Base-by-base conservation (phyloP, 164 flowering plant species). In the Echeveria elegans region DNA sequence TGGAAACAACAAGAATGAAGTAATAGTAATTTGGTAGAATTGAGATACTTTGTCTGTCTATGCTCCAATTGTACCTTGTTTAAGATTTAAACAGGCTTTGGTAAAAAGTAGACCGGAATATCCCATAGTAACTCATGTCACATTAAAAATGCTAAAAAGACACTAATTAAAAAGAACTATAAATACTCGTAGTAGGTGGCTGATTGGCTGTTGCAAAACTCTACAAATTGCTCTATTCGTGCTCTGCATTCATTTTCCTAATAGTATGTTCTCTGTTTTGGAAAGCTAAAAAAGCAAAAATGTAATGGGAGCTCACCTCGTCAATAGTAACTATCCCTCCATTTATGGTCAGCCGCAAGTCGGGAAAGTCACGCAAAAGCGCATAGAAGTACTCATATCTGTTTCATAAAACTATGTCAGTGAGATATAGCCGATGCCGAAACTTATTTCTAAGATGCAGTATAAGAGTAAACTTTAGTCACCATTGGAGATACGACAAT, bases 341-440 rank as follows among this genome's bases (percentile, higher is more conserved):
- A 86, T 95, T 95, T 60, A 92, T 81, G 48, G 99, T 95, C 74
- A 95, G 88, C 65, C 62, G 83, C 52, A 95, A 73, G 71, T 89
- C 90, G 34, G 99, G 99, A 77, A 95, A 95, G 77, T 95, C 99
- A 72, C 99, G 96, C 77, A 95, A 68, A 43, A 95, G 90, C 19
- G 78, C 97, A 79, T 72, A 92, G 73, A 73, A 88, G 77, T 80
- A 95, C 77, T 89, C 99, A 71, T 92, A 95, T 77, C 99, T 95
- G 84, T 75, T 79, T 38, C 29, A 40, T 32, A 7, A 14, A 31
- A 63, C 26, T 32, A 23, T 30, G 7, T 34, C 65, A 31, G 21
- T 63, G 41, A 34, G 59, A 53, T n/a, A 50, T 50, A 7, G 56
- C 56, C 24, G 12, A 38, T 8, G 12, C 41, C 8, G 8, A 38